Evolutionary conservation across 176 grass and related monocot species (phyloP).

Genomic region (Oryza brachyantha): DNA sequence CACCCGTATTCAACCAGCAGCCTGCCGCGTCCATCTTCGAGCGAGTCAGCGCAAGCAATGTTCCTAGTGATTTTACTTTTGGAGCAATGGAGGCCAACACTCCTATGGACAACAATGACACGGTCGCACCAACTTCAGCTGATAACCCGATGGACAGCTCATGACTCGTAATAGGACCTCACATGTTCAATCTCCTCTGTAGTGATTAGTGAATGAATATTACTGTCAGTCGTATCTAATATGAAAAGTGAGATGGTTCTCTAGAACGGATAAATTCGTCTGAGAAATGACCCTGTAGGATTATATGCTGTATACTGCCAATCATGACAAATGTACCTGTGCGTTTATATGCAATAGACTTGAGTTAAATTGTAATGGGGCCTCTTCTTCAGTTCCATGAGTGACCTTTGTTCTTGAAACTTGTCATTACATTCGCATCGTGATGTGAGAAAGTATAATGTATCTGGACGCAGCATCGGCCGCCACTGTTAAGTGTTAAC

Average conservation of each 20-base stretch:
- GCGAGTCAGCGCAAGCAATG: slow-evolving; percentile 26
- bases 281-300: slow-evolving; percentile 11
- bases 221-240: background rate
- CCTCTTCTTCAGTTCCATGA: background rate
- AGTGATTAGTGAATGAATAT: background rate
- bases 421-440: background rate
- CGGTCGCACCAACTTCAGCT: background rate
- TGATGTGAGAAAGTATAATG: background rate
- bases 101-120: background rate
- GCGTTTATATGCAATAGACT: background rate
- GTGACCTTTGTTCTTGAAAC: background rate
- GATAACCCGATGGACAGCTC: slow-evolving; percentile 60
- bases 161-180: slow-evolving; percentile 37
- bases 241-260: background rate
- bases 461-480: slow-evolving; percentile 36
- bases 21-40: slow-evolving; percentile 56
- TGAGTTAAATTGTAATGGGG: background rate
- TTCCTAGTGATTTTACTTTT: slow-evolving; percentile 53
- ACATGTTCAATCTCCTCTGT: background rate
- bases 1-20: slow-evolving; percentile 51
- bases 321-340: background rate
- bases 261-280: slow-evolving; percentile 21
- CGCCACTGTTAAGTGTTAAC: background rate
- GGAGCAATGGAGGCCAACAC: slow-evolving; percentile 35
- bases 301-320: background rate